Evolutionary conservation across 345 rosid species (phyloP).

Genomic region (Anastatica hierochuntica): DNA sequence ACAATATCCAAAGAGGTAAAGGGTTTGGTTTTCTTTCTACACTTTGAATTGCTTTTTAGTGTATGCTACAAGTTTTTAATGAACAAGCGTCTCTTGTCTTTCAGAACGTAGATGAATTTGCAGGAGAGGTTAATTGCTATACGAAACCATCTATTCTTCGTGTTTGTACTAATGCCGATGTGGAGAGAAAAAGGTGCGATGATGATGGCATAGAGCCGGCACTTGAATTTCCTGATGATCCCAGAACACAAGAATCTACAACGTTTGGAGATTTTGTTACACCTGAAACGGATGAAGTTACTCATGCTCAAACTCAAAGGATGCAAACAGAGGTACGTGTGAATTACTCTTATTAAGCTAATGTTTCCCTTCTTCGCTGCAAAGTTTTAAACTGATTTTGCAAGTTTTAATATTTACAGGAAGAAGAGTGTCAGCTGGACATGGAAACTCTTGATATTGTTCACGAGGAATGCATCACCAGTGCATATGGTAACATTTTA

Average conservation of each 20-base stretch:
- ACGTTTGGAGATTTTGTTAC: not conserved
- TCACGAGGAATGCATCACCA: slow-evolving; percentile 26
- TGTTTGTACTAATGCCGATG: not conserved
- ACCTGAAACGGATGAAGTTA: slow-evolving; percentile 6
- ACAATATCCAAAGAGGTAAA: slow-evolving; percentile 11
- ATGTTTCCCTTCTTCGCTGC: not conserved
- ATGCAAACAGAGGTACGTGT: slow-evolving; percentile 9
- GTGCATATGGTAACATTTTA: slow-evolving; percentile 10
- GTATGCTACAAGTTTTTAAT: not conserved
- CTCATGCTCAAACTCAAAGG: not conserved
- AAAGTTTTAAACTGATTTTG: too few species aligned
- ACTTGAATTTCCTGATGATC: not conserved
- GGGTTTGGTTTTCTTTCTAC: not conserved
- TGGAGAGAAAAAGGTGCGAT: not conserved
- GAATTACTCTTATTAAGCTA: not conserved
- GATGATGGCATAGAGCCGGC: slow-evolving; percentile 9
- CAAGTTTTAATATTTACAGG: slow-evolving; percentile 12
- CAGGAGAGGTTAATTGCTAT: not conserved
- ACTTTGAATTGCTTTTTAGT: not conserved
- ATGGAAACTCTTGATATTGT: slow-evolving; percentile 33
- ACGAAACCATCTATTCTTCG: slow-evolving; percentile 1
- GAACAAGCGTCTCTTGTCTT: not conserved
- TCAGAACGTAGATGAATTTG: slow-evolving; percentile 16
- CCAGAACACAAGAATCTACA: slow-evolving; percentile 10
- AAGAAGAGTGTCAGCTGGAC: slow-evolving; percentile 26